Percentiles rank a stretch among this genome's conserved stretches.
Evolutionary conservation across 805 yeast species (phyloP).

Genomic region (Crinitomyces ghanaensis): DNA sequence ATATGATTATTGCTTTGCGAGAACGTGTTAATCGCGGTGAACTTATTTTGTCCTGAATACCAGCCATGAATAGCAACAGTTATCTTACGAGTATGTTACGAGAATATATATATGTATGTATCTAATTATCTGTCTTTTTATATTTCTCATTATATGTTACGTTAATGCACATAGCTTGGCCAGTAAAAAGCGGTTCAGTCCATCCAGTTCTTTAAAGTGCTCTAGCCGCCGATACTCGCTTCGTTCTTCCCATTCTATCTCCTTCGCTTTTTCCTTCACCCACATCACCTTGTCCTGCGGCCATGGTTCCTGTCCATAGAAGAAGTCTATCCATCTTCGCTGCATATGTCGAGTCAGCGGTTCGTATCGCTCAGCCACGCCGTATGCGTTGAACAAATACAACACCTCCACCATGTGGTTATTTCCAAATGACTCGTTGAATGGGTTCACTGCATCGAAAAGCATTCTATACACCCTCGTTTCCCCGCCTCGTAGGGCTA

Average conservation of each 20-base stretch:
- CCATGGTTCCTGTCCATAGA: conserved; percentile 23
- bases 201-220: no score
- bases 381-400: conserved; percentile 21
- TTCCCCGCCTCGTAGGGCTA: conserved; percentile 5
- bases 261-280: conserved; percentile 4
- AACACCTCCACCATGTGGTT: conserved; percentile 28
- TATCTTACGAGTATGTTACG: no score
- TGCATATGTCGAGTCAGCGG: conserved; percentile 17
- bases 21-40: conserved; percentile 20
- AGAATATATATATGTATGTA: no score
- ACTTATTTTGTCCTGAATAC: no score
- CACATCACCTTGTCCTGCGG: conserved; percentile 7
- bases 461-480: conserved; percentile 19
- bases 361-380: conserved; percentile 10
- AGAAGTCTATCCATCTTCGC: conserved; percentile 18
- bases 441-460: conserved; percentile 25
- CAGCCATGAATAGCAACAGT: no score
- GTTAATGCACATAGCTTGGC: no score
- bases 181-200: no score
- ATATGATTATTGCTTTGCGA: conserved; percentile 22
- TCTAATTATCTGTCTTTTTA: no score
- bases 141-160: no score
- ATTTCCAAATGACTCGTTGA: conserved; percentile 18
- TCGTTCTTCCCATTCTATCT: conserved; percentile 1
- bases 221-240: conserved; percentile 4